These are phyloP conservation scores for Triticum aestivum DNA, from an alignment of 176 grass and related monocot species.

Conservation along the genomic window DNA sequence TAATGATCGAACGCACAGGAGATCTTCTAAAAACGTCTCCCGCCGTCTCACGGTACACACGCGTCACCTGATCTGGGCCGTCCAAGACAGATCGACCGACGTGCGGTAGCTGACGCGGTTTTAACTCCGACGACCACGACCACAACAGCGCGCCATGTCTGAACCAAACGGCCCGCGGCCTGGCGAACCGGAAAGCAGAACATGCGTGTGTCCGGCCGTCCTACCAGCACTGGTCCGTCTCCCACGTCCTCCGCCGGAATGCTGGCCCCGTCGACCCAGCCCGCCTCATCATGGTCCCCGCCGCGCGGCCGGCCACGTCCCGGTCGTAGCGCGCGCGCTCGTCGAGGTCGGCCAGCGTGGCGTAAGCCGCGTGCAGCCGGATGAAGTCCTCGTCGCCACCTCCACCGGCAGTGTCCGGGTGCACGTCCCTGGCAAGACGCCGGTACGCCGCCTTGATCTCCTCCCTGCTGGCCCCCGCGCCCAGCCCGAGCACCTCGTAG, in stretches of 20 bases:
- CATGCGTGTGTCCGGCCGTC: too few relatives aligned
- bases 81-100: neutral
- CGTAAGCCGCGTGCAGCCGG: too few relatives aligned
- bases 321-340: too few relatives aligned
- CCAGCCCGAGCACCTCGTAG: constrained; percentile 73
- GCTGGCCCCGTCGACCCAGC: neutral
- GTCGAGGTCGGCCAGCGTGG: too few relatives aligned
- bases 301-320: too few relatives aligned
- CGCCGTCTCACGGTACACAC: neutral
- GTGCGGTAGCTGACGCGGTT: neutral
- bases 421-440: constrained; percentile 55
- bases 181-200: neutral
- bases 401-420: constrained; percentile 40
- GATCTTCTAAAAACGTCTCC: constrained; percentile 27
- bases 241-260: constrained; percentile 44
- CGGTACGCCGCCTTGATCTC: constrained; percentile 79
- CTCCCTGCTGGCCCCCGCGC: constrained; percentile 20
- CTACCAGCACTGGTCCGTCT: constrained; percentile 83
- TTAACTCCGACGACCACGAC: neutral
- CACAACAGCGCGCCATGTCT: neutral
- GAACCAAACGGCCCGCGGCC: neutral
- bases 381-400: too few relatives aligned
- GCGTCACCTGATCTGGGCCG: neutral
- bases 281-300: too few relatives aligned
- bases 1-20: neutral